These are phyloP conservation scores for Hygrocybe coccinea DNA, from an alignment of 768 basidiomycete genomes.

Conservation along the genomic window DNA sequence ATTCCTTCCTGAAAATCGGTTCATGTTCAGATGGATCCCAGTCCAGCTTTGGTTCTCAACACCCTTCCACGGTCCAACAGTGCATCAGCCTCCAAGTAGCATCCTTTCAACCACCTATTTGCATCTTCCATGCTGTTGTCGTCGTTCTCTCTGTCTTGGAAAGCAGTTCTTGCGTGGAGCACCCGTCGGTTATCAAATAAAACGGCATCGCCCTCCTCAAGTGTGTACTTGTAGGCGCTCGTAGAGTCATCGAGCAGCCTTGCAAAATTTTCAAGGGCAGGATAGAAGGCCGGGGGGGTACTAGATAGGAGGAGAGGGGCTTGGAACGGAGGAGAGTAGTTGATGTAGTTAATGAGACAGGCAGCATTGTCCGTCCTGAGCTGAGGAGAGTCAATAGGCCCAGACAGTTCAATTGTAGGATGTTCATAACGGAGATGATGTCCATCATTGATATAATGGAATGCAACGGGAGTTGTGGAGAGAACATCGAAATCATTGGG, in stretches of 20 bases:
- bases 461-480: constrained; percentile 62
- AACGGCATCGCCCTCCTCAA: constrained; percentile 80
- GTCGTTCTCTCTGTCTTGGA: constrained; percentile 49
- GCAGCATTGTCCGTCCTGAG: constrained; percentile 3
- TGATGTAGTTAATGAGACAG: constrained; percentile 56
- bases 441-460: constrained; percentile 88
- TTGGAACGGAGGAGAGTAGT: constrained; percentile 95
- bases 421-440: constrained; percentile 74
- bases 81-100: constrained; percentile 66
- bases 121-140: constrained; percentile 46
- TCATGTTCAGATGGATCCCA: background rate
- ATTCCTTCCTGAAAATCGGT: background rate
- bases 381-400: constrained; percentile 1
- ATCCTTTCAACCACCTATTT: constrained; percentile 88
- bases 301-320: constrained; percentile 55
- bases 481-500: constrained; percentile 56
- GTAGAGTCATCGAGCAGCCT: constrained; percentile 47
- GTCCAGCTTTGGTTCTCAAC: constrained; percentile 31
- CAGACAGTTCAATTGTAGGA: constrained; percentile 66
- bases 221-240: constrained; percentile 55
- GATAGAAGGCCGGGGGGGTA: constrained; percentile 55
- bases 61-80: constrained; percentile 58
- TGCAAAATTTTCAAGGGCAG: constrained; percentile 60
- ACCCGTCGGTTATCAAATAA: constrained; percentile 91
- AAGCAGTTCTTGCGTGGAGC: constrained; percentile 81